Base-by-base conservation (phyloP, 2,329 filamentous ascomycete species). In the Fusarium floridanum region DNA sequence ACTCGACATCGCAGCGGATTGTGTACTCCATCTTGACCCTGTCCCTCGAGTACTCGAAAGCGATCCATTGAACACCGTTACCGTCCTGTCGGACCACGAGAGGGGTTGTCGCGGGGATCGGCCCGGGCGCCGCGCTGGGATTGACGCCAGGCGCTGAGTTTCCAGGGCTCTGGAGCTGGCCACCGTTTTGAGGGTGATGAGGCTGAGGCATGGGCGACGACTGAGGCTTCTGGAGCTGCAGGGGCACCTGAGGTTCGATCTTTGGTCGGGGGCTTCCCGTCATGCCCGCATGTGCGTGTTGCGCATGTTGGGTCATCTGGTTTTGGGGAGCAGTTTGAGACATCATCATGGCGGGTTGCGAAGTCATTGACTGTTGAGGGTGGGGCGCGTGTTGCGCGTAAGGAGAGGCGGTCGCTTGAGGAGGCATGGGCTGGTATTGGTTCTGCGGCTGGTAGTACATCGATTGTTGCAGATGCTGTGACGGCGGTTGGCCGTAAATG, bases 1-100 rank as follows among this genome's bases (percentile, higher is more conserved):
- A 98, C 85, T 98, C 97, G 22, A 98, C 97, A 78, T 98, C 97
- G 82, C 97, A 98, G 62, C 97, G 93, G 79, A 99, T 99, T 1
- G 95, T 98, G 85, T 99, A 99, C 84, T 98, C 95, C 95, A 98
- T 98, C 90, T 99, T 99, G 76, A 98, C 95, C 55, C 96, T 90
- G 81, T 99, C 96, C 70, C 96, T 91, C 12, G 96, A 98, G 82
- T 99, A 99, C 83, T 99, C 97, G 73, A 98, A 99, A 0, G 95
- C 95, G 80, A 98, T 98, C 97, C 97, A 98, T 83, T 98, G 97
- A 8, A 98, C 96, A 10, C 97, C 97, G 76, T 98, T 98, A 80
- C 94, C 93, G 79, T 98, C 97, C 83, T 98, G 96, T 76, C 95
- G 89, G 27, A 98, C 96, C 10, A 98, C 95, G 10, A 98, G 87